Evolutionary conservation across 768 basidiomycete species (phyloP), one percentile per base, ranked within the genome.

Genomic region (Sutorius australiensis): DNA sequence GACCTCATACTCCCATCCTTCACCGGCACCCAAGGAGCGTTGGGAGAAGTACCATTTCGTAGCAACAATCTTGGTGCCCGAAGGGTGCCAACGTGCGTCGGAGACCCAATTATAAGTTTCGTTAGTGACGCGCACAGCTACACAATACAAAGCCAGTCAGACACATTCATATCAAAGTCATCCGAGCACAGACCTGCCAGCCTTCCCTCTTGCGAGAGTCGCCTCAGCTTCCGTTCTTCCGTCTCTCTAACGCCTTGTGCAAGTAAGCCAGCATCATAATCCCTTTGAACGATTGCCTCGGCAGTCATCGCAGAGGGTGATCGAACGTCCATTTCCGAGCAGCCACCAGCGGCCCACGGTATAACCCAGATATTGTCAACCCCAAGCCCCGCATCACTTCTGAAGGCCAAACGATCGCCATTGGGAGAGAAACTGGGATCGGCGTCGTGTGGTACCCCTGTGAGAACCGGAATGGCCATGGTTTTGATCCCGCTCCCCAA

Each of bases 351-450:
- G 49, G 68, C 73, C 86, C 85, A 89, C 13, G 77, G 73, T 53
- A 74, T 78, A 17, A 84, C 73, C 86, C 86, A 89, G 6, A 89
- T 84, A 60, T 89, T 89, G 61, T 88, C 86, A 14, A 87, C 72
- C 5, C 87, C 87, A 3, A 86, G 73, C 33, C 75, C 85, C 7
- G 86, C 87, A 66, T 89, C 87, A 46, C 87, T 88, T 56, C 80
- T 77, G 64, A 85, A 89, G 4, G 82, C 82, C n/a, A 89, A 54
- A 40, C 74, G 72, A 50, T 82, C 77, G 0, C 87, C 86, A 36
- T 75, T 67, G 0, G 87, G 84, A 6, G 86, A 87, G 69, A 89
- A 89, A 54, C 78, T 83, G 1, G 86, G 86, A 64, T 89, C 84
- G 0, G 84, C 76, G 58, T 89, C 87, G 56, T 83, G 77, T 11